Conservation (phyloP, 805 yeast genomes). For the Ogataea saltuana region DNA sequence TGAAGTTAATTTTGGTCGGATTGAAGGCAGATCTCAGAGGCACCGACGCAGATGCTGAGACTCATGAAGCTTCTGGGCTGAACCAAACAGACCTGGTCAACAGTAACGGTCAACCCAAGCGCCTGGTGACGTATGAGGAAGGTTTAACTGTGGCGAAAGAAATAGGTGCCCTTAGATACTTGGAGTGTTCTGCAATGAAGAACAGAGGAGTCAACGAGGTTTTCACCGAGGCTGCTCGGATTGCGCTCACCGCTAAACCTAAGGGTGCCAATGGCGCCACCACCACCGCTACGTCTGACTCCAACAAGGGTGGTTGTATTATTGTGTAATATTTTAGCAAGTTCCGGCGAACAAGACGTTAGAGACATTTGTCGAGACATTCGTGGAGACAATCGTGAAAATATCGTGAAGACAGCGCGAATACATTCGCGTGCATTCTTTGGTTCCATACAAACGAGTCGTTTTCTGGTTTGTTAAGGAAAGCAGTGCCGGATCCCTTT, state of each 20-base stretch:
- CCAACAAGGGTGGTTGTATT: slow-evolving; percentile 25
- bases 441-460: too few species aligned
- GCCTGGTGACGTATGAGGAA: slow-evolving; percentile 84
- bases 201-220: slow-evolving; percentile 99
- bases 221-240: slow-evolving; percentile 97
- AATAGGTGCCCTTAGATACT: slow-evolving; percentile 90
- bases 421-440: too few species aligned
- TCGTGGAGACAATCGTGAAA: too few species aligned
- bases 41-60: slow-evolving; percentile 44
- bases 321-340: slow-evolving; percentile 24
- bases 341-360: background rate
- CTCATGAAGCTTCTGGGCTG: slow-evolving; percentile 31
- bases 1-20: slow-evolving; percentile 89
- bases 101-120: slow-evolving; percentile 37
- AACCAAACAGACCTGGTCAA: slow-evolving; percentile 17
- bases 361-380: too few species aligned
- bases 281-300: slow-evolving; percentile 34
- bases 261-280: slow-evolving; percentile 59
- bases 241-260: slow-evolving; percentile 87
- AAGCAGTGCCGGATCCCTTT: too few species aligned
- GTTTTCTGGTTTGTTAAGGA: too few species aligned
- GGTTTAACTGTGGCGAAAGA: slow-evolving; percentile 90
- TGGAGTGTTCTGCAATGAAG: slow-evolving; percentile 95
- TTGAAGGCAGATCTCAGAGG: slow-evolving; percentile 89
- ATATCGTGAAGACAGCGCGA: too few species aligned